These are phyloP conservation scores for Phytopythium chamaehyphon DNA, from an alignment of 352 stramenopile genomes.

Conservation along the genomic window DNA sequence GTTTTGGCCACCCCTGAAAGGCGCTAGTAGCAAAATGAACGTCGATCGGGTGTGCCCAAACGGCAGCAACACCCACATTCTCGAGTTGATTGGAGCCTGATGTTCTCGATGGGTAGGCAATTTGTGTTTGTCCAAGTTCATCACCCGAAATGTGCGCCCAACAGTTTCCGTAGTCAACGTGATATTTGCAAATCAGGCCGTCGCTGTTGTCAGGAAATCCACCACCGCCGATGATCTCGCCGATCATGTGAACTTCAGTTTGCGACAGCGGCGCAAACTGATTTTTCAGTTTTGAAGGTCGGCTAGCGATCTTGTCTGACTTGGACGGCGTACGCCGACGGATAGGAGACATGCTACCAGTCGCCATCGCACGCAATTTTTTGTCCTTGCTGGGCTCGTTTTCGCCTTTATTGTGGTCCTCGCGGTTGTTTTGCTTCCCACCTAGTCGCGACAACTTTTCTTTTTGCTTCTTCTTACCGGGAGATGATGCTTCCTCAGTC, in stretches of 20 bases:
- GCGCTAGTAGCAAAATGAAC: constrained; percentile 55
- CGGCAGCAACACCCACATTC: constrained; percentile 14
- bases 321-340: neutral
- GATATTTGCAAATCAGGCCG: constrained; percentile 65
- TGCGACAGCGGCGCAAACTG: constrained; percentile 18
- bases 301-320: too few relatives aligned
- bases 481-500: neutral
- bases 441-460: constrained; percentile 3
- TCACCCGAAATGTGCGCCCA: constrained; percentile 61
- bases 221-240: constrained; percentile 57
- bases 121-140: constrained; percentile 56
- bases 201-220: constrained; percentile 31
- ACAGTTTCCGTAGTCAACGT: constrained; percentile 49
- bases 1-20: constrained; percentile 60
- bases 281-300: neutral
- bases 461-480: constrained; percentile 6
- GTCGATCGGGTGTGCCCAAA: constrained; percentile 68
- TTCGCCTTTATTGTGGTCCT: neutral
- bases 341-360: neutral
- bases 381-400: neutral
- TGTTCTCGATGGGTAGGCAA: constrained; percentile 36
- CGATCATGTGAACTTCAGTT: constrained; percentile 66
- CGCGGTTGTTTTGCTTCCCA: neutral
- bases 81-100: constrained; percentile 13
- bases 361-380: neutral